Percentiles rank a stretch among this genome's conserved stretches.
Conservation (phyloP, 495 filamentous ascomycete species). For the Friedmanniomyces endolithicus region DNA sequence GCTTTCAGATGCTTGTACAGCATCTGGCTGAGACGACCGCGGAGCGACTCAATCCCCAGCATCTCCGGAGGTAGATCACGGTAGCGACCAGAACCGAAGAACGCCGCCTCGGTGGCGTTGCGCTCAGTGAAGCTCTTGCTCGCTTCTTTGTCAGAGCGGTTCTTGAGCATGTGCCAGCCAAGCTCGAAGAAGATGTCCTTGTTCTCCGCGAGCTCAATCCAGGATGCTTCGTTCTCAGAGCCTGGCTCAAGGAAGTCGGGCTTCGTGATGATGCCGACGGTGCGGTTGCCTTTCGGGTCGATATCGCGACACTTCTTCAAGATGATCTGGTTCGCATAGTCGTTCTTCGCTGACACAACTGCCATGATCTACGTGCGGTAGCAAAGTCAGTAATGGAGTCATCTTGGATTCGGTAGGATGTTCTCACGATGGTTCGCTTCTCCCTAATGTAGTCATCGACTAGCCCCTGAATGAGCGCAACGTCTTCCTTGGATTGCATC, state of each 20-base stretch:
- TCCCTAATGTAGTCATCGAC: constrained; percentile 47
- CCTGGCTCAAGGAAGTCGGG: constrained; percentile 38
- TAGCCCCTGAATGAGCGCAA: constrained; percentile 39
- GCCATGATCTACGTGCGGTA: constrained; percentile 34
- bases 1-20: constrained; percentile 21
- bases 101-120: constrained; percentile 31
- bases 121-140: constrained; percentile 33
- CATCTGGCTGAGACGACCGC: constrained; percentile 23
- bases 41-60: constrained; percentile 25
- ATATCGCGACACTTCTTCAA: constrained; percentile 31
- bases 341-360: constrained; percentile 42
- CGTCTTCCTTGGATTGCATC: constrained; percentile 16
- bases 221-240: constrained; percentile 39
- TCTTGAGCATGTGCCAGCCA: constrained; percentile 59
- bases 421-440: constrained; percentile 34
- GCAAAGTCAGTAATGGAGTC: no score
- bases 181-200: constrained; percentile 48
- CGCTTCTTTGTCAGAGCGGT: constrained; percentile 30
- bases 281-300: constrained; percentile 38
- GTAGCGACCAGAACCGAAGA: constrained; percentile 30
- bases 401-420: no score
- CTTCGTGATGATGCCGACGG: constrained; percentile 49
- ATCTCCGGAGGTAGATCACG: constrained; percentile 15
- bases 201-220: constrained; percentile 46
- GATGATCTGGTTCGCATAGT: constrained; percentile 40